Base-by-base conservation (phyloP, 345 rosid genomes). In the Balakata baccata region DNA sequence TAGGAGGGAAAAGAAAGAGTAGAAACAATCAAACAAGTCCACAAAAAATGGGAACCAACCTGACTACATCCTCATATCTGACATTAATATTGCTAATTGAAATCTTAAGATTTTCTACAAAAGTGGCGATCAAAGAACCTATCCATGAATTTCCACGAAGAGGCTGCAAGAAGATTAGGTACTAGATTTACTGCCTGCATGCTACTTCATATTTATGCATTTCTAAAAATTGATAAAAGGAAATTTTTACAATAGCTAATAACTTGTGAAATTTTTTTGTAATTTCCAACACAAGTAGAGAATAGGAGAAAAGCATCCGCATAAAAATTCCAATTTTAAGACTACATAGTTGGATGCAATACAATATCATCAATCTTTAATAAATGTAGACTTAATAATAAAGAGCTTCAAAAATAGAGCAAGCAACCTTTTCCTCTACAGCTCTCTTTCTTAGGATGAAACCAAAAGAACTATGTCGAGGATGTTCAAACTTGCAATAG, bases 21-120 rank as follows among this genome's bases (percentile, higher is more conserved):
- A 69, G 22, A 18, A 25, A 69, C 43, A n/a, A n/a, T n/a, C n/a
- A n/a, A n/a, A n/a, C n/a, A 74, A 62, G 11, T 59, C 25, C 37
- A n/a, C 61, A 70, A 64, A 54, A 70, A 49, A 70, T 57, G 73
- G 64, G 65, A 72, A 80, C 87, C 71, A 76, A 95, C 99, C 96
- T 95, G 78, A 85, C 74, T 64, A 89, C 87, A 84, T 95, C 97
- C 85, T 95, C 99, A 57, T 88, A 91, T 92, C 99, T 87, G 79
- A 95, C 81, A 87, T 95, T 98, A 78, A 95, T 94, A 86, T 95
- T 95, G 93, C 88, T 91, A 76, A 95, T 92, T 70, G 99, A 88
- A 85, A 95, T 90, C 87, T 92, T 95, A 70, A 95, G 91, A 78
- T 95, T 95, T 82, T 98, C 99, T 64, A 95, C 92, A 68, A 95